Evolutionary conservation across 305 asterid species (phyloP), one percentile per base, ranked within the genome.

Genomic region (Fraxinus platypoda): DNA sequence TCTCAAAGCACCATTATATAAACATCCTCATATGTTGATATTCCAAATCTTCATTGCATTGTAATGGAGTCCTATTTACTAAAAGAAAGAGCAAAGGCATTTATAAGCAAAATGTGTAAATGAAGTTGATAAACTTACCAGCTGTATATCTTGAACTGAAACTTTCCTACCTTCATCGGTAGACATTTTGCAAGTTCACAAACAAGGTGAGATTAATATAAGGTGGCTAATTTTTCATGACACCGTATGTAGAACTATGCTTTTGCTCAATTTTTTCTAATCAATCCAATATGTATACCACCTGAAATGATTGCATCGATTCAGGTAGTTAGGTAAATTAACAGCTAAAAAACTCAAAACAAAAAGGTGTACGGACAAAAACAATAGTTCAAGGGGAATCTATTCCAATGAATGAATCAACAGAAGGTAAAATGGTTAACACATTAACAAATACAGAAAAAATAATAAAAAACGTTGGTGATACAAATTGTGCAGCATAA

Each of bases 121-220:
- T 31, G 12, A 71, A 31, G 43, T 71, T 71, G 75, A 3, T 23
- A 26, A 81, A 54, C 87, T 75, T 86, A 86, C 89, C 89, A 81
- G 71, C 80, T 86, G 89, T 84, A 86, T 86, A 73, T 86, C 89
- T 76, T 86, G 76, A 26, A 81, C 79, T 74, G 86, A 71, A n/a
- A 86, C 86, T 80, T 66, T 84, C 57, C 73, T 81, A 28, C 30
- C 78, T 71, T 75, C 84, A 35, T 78, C 81, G 19, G 52, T 74
- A 8, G 87, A 43, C 89, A 86, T 86, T 25, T 74, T 78, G 76
- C 74, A 78, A 77, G 15, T 19, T 54, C 26, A 5, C 66, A 2
- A 30, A 70, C 38, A 70, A 70, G 43, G 30, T 6, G 17, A 35
- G 33, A 59, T 59, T n/a, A 34, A 64, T n/a, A 1, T 23, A 21